Percentiles rank a stretch among this genome's conserved stretches.
These are phyloP conservation scores for Phalaenopsis hybrid DNA, from an alignment of 116 monocot genomes.

Conservation along the genomic window DNA sequence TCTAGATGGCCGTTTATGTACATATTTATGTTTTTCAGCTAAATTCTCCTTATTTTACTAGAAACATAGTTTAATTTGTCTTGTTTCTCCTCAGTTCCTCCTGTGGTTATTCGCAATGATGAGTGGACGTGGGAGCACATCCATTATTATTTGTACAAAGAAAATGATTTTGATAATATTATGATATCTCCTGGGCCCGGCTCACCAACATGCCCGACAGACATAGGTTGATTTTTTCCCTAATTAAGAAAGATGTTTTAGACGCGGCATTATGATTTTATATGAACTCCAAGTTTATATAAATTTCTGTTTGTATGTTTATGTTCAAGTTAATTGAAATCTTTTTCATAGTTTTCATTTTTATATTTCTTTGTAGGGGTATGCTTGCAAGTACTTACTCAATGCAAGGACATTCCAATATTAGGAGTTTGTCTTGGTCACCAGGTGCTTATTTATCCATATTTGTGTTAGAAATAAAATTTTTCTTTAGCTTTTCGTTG, in stretches of 20 bases:
- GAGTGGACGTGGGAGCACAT: constrained; percentile 80
- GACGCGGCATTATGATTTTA: not conserved
- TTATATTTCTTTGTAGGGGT: constrained; percentile 41
- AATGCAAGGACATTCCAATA: constrained; percentile 81
- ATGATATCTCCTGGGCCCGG: constrained; percentile 98
- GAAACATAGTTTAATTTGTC: constrained; percentile 3
- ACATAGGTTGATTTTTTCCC: constrained; percentile 54
- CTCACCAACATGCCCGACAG: constrained; percentile 58
- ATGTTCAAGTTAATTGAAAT: not conserved
- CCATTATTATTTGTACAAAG: constrained; percentile 40
- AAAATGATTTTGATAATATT: constrained; percentile 83
- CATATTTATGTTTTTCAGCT: not conserved
- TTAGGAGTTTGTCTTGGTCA: constrained; percentile 98
- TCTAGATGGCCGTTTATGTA: not conserved
- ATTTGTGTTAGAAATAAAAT: not conserved
- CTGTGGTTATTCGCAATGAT: constrained; percentile 82
- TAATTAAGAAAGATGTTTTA: not conserved
- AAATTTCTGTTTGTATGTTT: not conserved
- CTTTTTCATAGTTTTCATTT: constrained; percentile 4
- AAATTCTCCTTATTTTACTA: not conserved
- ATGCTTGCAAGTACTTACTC: constrained; percentile 61
- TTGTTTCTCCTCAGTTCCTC: constrained; percentile 50
- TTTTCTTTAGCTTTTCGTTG: not conserved
- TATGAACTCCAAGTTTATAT: not conserved
- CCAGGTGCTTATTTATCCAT: constrained; percentile 50